Evolutionary conservation across 202 grass and related monocot genomes (phyloP).

Genomic region (Zoysia matrella): DNA sequence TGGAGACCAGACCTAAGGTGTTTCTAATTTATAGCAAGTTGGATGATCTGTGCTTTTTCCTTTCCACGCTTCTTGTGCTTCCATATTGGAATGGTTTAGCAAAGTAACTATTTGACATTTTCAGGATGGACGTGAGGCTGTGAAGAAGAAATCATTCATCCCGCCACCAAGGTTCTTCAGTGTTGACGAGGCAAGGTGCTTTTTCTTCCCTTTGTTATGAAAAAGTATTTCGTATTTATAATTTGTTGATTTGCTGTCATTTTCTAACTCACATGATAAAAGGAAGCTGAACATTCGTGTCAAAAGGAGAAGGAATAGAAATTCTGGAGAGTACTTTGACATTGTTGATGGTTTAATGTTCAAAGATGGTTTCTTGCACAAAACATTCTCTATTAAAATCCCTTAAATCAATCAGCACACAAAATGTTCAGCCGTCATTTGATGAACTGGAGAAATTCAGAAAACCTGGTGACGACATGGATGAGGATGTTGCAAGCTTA

Average conservation of each 20-base stretch:
- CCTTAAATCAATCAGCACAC: constrained; percentile 59
- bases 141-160: constrained; percentile 76
- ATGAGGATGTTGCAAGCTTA: constrained; percentile 72
- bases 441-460: constrained; percentile 90
- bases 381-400: constrained; percentile 55
- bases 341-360: constrained; percentile 71
- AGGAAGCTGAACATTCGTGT: constrained; percentile 85
- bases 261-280: constrained; percentile 41
- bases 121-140: constrained; percentile 63
- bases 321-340: constrained; percentile 73
- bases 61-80: constrained; percentile 2
- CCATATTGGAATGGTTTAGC: constrained; percentile 7
- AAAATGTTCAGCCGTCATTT: constrained; percentile 73
- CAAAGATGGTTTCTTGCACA: constrained; percentile 85
- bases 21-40: neutral
- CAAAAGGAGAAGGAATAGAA: constrained; percentile 55
- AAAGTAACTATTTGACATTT: constrained; percentile 29
- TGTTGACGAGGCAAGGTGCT: constrained; percentile 71
- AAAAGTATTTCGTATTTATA: constrained; percentile 10
- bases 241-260: constrained; percentile 4
- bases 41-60: neutral
- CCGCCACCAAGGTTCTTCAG: constrained; percentile 79
- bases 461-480: constrained; percentile 70
- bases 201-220: constrained; percentile 33
- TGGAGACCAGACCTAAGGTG: neutral